Evolutionary conservation across 805 yeast genomes (phyloP).

Genomic region (Lipomyces orientalis): DNA sequence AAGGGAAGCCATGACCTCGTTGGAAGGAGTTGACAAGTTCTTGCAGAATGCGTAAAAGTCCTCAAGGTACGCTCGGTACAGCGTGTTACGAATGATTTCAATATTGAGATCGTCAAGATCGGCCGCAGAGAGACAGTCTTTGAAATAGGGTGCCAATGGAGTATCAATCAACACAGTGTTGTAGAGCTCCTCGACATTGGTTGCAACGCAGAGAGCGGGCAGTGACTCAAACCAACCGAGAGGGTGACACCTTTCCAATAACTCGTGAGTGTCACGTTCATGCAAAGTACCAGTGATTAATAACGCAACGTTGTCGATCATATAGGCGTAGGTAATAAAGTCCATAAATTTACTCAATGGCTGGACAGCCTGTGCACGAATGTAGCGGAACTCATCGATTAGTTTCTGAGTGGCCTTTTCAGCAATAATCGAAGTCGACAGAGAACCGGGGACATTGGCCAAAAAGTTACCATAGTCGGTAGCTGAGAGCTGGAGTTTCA

Average conservation of each 20-base stretch:
- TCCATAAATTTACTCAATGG: conserved; percentile 84
- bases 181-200: conserved; percentile 92
- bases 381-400: conserved; percentile 81
- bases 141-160: conserved; percentile 95
- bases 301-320: conserved; percentile 96
- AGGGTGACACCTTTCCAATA: conserved; percentile 91
- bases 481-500: conserved; percentile 90
- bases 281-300: conserved; percentile 98
- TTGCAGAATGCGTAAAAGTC: conserved; percentile 75
- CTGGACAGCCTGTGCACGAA: conserved; percentile 82
- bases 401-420: conserved; percentile 74
- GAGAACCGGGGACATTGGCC: conserved; percentile 78
- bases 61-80: conserved; percentile 91
- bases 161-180: conserved; percentile 93
- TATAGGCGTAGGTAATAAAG: conserved; percentile 91
- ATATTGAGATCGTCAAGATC: conserved; percentile 93
- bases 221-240: conserved; percentile 98
- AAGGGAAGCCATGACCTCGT: conserved; percentile 77
- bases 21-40: conserved; percentile 74
- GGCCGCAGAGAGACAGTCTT: conserved; percentile 78
- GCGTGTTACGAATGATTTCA: conserved; percentile 88
- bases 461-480: conserved; percentile 95
- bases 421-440: conserved; percentile 86
- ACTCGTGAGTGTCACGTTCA: conserved; percentile 87
- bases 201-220: conserved; percentile 92